Conservation (phyloP, 495 filamentous ascomycete genomes). For the Trichoderma virens region DNA sequence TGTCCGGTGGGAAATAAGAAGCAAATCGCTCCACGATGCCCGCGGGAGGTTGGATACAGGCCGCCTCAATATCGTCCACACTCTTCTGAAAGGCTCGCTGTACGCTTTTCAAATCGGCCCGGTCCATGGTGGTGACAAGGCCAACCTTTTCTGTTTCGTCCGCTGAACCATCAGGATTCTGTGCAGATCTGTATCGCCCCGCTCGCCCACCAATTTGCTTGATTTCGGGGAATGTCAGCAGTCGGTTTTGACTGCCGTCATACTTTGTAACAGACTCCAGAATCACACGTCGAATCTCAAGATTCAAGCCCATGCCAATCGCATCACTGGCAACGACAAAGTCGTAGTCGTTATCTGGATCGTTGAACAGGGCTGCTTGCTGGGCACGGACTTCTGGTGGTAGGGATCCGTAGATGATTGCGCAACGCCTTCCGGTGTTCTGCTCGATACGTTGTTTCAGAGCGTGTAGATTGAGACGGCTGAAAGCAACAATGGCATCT, state of each 20-base stretch:
- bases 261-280: constrained; percentile 73
- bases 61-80: constrained; percentile 58
- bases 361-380: constrained; percentile 50
- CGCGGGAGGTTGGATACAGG: constrained; percentile 66
- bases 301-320: constrained; percentile 94
- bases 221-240: constrained; percentile 63
- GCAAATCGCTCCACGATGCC: constrained; percentile 61
- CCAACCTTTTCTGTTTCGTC: constrained; percentile 30
- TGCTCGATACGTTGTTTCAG: constrained; percentile 73
- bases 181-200: constrained; percentile 74
- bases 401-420: constrained; percentile 85
- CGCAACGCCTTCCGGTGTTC: constrained; percentile 66
- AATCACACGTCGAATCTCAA: constrained; percentile 86
- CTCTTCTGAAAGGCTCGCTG: constrained; percentile 52
- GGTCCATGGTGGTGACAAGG: constrained; percentile 68
- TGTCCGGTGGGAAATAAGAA: constrained; percentile 65
- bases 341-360: constrained; percentile 51
- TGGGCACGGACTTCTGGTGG: constrained; percentile 88
- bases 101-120: constrained; percentile 58
- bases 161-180: constrained; percentile 23
- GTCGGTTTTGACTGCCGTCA: constrained; percentile 40
- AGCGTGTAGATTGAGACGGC: constrained; percentile 69
- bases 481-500: constrained; percentile 84
- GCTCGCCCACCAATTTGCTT: constrained; percentile 95
- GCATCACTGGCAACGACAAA: constrained; percentile 91